Evolutionary conservation across 2,329 filamentous ascomycete genomes (phyloP), one percentile per base, ranked within the genome.

Genomic region (Pezicula radicicola): DNA sequence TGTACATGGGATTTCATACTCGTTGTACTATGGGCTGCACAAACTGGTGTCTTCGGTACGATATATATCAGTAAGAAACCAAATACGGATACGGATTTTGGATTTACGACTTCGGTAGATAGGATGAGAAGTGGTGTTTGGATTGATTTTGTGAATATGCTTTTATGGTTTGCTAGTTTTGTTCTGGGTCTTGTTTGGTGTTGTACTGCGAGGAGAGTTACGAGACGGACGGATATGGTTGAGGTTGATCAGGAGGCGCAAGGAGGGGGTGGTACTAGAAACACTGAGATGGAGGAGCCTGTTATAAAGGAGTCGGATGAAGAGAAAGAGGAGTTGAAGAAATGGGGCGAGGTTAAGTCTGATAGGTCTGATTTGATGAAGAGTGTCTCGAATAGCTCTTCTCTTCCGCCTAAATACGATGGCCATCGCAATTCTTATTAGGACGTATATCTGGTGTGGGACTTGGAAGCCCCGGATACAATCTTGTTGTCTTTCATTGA

Each of bases 101-200:
- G 16, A 15, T 13, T 37, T 35, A 48, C 33, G 36, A 40, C 27
- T 16, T 42, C 36, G 16, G n/a, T 36, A 13, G 4, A 13, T 13
- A 43, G 36, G 36, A 95, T 95, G 90, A 89, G 89, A 72, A 83
- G 84, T 62, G 88, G 89, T 7, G 88, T 93, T 18, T 94, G 88
- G 87, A 77, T 95, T 46, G 85, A 91, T 66, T 69, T 94, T 44
- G 73, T 80, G 46, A 88, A 85, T 65, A 79, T 89, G 68, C 66
- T 89, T 13, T 75, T 95, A 46, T 96, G 90, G 90, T 71, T 89
- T 46, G 68, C 36, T 10, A 54, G 42, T 18, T n/a, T 37, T 35
- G 18, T 44, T 25, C 6, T 41, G 30, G 51, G 51, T 6, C 37
- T 48, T 25, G 50, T 52, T 13, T 49, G 50, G 50, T 52, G 50